A percentile compares a stretch with the other conserved stretches of the same genome.
These are phyloP conservation scores for Grosmannia serpens DNA, from an alignment of 2,329 filamentous ascomycete genomes.

Conservation along the genomic window DNA sequence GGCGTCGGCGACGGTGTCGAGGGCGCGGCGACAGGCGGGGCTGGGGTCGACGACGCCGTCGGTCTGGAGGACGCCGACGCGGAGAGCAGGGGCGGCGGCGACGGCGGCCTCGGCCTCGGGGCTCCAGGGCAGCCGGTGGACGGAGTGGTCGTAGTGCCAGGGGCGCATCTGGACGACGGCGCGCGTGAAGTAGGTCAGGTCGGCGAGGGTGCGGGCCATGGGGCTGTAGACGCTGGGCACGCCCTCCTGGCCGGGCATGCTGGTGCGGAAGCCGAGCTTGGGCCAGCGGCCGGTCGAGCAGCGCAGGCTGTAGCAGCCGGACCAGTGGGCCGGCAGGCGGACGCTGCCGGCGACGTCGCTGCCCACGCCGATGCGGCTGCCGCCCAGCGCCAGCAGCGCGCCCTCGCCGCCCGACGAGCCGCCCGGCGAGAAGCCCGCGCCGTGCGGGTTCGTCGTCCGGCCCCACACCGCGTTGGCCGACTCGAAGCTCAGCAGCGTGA, in stretches of 20 bases:
- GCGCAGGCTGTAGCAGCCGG: conserved; percentile 74
- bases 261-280: conserved; percentile 70
- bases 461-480: conserved; percentile 74
- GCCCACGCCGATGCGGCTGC: conserved; percentile 70
- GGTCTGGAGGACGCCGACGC: conserved; percentile 65
- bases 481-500: conserved; percentile 79
- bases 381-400: conserved; percentile 70
- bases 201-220: conserved; percentile 77
- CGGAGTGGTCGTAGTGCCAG: conserved; percentile 79
- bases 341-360: conserved; percentile 88
- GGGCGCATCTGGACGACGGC: conserved; percentile 69
- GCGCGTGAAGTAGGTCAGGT: conserved; percentile 74
- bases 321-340: conserved; percentile 76
- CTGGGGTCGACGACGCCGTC: conserved; percentile 78
- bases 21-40: conserved; percentile 68
- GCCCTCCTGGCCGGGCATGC: conserved; percentile 87
- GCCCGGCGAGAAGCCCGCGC: conserved; percentile 71
- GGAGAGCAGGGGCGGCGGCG: conserved; percentile 46
- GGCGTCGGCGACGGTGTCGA: conserved; percentile 59
- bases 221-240: conserved; percentile 82
- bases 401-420: conserved; percentile 82
- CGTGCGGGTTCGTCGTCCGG: conserved; percentile 70
- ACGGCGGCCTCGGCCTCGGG: conserved; percentile 47
- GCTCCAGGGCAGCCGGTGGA: conserved; percentile 77
- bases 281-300: conserved; percentile 89